Evolutionary conservation across 805 yeast species (phyloP).

Genomic region (Blastobotrys robertii): DNA sequence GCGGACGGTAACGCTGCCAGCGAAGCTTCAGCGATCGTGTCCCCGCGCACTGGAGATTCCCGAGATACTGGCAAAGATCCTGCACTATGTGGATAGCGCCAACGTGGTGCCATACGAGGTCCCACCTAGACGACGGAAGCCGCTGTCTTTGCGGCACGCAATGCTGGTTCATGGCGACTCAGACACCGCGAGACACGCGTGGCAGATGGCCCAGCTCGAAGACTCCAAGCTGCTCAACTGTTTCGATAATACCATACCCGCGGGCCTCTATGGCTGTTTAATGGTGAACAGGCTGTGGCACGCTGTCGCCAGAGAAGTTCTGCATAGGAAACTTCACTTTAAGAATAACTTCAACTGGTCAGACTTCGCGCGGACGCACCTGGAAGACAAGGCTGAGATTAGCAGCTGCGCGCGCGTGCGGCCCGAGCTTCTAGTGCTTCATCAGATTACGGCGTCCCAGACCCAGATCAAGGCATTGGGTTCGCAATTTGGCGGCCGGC

Average conservation of each 20-base stretch:
- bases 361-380: slow-evolving; percentile 24
- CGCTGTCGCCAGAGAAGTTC: slow-evolving; percentile 41
- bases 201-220: slow-evolving; percentile 28
- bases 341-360: slow-evolving; percentile 37
- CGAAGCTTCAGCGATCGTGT: background rate
- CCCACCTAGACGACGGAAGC: slow-evolving; percentile 54
- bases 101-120: slow-evolving; percentile 51
- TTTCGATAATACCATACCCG: slow-evolving; percentile 7
- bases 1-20: too few relatives aligned
- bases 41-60: slow-evolving; percentile 59
- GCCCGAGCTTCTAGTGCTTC: slow-evolving; percentile 44
- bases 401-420: slow-evolving; percentile 1
- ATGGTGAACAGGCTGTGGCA: slow-evolving; percentile 63
- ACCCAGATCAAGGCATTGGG: slow-evolving; percentile 42
- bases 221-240: slow-evolving; percentile 8
- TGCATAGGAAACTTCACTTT: slow-evolving; percentile 49
- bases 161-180: slow-evolving; percentile 51
- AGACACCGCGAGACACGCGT: slow-evolving; percentile 35
- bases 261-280: slow-evolving; percentile 46
- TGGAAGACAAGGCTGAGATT: slow-evolving; percentile 1
- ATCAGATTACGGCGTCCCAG: slow-evolving; percentile 53
- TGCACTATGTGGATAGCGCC: slow-evolving; percentile 50
- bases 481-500: slow-evolving; percentile 32
- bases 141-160: slow-evolving; percentile 61
- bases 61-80: slow-evolving; percentile 56